These are phyloP conservation scores for Elongisporangium senticosum DNA, from an alignment of 352 stramenopile species.

Conservation along the genomic window DNA sequence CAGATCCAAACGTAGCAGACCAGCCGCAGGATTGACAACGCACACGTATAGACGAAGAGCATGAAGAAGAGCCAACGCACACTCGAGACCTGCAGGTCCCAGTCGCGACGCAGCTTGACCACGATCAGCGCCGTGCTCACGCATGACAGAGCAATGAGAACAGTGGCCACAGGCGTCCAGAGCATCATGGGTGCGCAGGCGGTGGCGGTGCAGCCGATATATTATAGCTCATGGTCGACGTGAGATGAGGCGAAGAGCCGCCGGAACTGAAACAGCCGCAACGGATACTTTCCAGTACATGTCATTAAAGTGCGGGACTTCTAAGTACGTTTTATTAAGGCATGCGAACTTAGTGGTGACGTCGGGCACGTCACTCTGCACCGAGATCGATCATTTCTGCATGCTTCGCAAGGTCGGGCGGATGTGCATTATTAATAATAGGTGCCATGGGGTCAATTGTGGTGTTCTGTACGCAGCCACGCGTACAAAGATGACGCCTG, in stretches of 20 bases:
- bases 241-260: not conserved
- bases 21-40: not conserved
- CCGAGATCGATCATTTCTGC: too few species aligned
- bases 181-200: conserved; percentile 11
- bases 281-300: not conserved
- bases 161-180: conserved; percentile 17
- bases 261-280: not conserved
- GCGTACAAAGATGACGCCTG: not conserved
- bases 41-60: conserved; percentile 22
- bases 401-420: too few species aligned
- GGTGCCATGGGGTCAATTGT: not conserved
- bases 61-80: conserved; percentile 20
- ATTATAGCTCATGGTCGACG: too few species aligned
- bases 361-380: too few species aligned
- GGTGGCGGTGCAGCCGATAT: not conserved
- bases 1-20: conserved; percentile 4
- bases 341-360: not conserved
- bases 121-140: conserved; percentile 18
- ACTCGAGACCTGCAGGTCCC: conserved; percentile 20
- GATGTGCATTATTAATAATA: not conserved
- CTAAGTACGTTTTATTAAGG: not conserved
- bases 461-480: not conserved
- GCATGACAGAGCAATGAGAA: conserved; percentile 17
- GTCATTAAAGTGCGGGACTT: not conserved
- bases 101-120: conserved; percentile 28